These are phyloP conservation scores for Diplosphaera chodatii DNA, from an alignment of 139 green algal species.

Conservation along the genomic window DNA sequence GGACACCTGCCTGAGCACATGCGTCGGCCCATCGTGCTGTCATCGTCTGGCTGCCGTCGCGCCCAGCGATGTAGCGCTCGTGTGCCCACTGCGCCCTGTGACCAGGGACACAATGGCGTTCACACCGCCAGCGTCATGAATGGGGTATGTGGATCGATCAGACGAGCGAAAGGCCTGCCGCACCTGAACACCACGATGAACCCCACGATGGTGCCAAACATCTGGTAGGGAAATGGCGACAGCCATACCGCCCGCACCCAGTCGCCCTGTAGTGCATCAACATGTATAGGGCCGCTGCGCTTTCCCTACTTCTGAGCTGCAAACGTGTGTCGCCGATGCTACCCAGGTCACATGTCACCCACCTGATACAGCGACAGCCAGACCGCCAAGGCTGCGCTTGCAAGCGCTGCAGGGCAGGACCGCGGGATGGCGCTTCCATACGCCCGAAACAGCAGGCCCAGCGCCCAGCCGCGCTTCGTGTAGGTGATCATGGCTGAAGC, in stretches of 20 bases:
- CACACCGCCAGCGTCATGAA: no score
- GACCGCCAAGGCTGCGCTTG: conserved; percentile 12
- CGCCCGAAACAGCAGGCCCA: conserved; percentile 31
- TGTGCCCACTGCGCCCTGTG: no score
- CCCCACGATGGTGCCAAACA: conserved; percentile 21
- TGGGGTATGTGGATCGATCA: no score
- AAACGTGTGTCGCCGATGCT: no score
- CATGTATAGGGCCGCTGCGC: no score
- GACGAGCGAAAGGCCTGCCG: no score
- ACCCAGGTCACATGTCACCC: no score
- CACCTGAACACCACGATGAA: conserved; percentile 35
- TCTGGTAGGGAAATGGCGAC: conserved; percentile 13
- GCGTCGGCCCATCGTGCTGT: conserved; percentile 1
- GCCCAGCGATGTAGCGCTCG: no score
- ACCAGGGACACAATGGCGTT: no score
- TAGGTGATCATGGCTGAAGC: conserved; percentile 59
- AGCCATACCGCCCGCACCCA: not conserved
- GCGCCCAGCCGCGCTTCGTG: conserved; percentile 27
- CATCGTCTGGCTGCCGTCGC: conserved; percentile 3
- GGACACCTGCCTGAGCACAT: not conserved
- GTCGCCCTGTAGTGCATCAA: not conserved
- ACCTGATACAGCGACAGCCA: conserved; percentile 19
- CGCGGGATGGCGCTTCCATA: conserved; percentile 31
- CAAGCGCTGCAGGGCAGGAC: conserved; percentile 11
- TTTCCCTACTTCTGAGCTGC: no score